Evolutionary conservation across 106 monocot species (phyloP), one percentile per base, ranked within the genome.

Genomic region (Iris macrosiphon): DNA sequence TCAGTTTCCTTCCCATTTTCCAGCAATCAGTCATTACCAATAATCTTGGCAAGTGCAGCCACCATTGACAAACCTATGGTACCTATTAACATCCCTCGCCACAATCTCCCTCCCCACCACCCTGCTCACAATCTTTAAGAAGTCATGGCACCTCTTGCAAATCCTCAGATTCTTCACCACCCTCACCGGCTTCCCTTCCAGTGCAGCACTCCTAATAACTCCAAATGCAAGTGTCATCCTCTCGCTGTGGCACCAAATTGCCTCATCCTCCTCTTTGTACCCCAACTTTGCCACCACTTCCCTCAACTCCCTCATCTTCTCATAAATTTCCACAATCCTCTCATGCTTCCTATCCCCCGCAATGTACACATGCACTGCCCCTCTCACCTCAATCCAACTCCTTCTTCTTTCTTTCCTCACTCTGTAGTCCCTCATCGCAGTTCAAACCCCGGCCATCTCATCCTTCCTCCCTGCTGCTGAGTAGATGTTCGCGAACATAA

Each of bases 91-190:
- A 50, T 86, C 85, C 49, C 85, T 80, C 42, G 77, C 73, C 46
- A 86, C 65, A 70, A 86, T 80, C 58, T 70, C 73, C 62, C 65
- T 73, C 44, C 52, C 43, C 17, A 74, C 19, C 11, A 67, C 62
- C 28, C 47, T 73, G 56, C 73, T 80, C 21, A 67, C 39, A 47
- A 39, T 60, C 59, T 80, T 76, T 31, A 86, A 86, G 16, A 72
- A 67, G 41, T 86, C 80, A 70, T 86, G 85, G 45, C 85, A 86
- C 31, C 71, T 70, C 4, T 42, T 31, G 43, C 85, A 86, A 10
- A 77, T 80, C 55, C 80, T 86, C 57, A 86, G 31, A 59, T 80
- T 86, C 77, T 87, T 87, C 64, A 87, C 64, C 28, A 87, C 71
- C 46, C 86, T 77, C 63, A 87, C 17, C 6, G 32, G 44, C 59